Base-by-base conservation (phyloP, 805 yeast genomes). In the Grigorovia transvaalensis region DNA sequence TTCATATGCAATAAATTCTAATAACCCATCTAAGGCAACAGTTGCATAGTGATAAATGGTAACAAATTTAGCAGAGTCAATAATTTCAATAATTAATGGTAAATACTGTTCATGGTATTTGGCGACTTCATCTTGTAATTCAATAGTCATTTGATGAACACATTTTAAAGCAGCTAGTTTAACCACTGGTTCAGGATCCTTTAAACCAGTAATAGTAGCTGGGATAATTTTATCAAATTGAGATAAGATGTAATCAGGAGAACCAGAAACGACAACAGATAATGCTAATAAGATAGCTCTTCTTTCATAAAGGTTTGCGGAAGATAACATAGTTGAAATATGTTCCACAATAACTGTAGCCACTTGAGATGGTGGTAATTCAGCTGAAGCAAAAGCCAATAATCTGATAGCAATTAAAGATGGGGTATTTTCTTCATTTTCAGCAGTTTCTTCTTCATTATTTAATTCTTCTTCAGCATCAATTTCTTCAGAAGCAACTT, bases 341-440 rank as follows among this genome's bases (percentile, higher is more conserved):
- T 77, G 78, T 57, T 81, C 86, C 55, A 88, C 75, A 56, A 91
- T 76, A 45, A 96, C 91, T 56, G 75, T 78, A 57, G 90, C 82
- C 52, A 87, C 95, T 69, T 93, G 99, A 45, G 88, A 79, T 48
- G 98, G 96, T 50, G 99, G 96, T 62, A 93, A 75, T 63, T 84
- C 89, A 46, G 83, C 74, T 17, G 98, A 80, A 58, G 91, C 80
- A 63, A 80, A 79, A 50, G 88, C 85, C 50, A 93, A 68, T 53
- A 91, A 73, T 71, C 96, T 80, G 60, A 89, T 76, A 15, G 95
- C 96, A 57, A 88, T 76, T 49, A 84, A 69, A 45, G 82, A 70
- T 52, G 96, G 95, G 51, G 82, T 78, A 62, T 81, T 85, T 70
- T 91, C 98, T 71, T 89, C 96, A 64, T 88, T 89, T 69, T 89